Base-by-base conservation (phyloP, 164 flowering plant species). In the Paratinospora sagittata region DNA sequence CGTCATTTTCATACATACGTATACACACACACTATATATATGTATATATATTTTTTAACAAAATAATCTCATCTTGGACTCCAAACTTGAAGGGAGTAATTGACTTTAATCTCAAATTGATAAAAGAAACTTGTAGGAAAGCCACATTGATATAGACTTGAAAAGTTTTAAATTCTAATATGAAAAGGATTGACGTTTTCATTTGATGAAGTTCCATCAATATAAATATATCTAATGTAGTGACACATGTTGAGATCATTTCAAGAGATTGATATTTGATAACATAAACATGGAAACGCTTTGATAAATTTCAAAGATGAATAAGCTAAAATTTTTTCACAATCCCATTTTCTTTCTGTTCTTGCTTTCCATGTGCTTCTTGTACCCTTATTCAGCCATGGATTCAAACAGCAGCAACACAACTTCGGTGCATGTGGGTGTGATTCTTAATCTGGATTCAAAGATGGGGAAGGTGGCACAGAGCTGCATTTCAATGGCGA, bases 401-500 rank as follows among this genome's bases (percentile, higher is more conserved):
- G 61, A 21, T 19, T 37, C 17, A 57, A n/a, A 69, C 23, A 52
- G 30, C 10, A 21, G 9, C 57, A 43, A 26, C 16, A 62, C 26
- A 23, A n/a, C 16, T 17, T 8, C 1, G 14, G 14, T 76, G 8
- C 17, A 63, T 62, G 69, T 76, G 3, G 78, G 78, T 0, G 65
- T 76, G 21, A 61, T 75, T 71, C 73, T 75, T n/a, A 70, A 75
- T 66, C 17, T 58, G 70, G 26, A 70, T 17, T 27, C 43, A n/a
- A 27, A 19, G 67, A 10, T 19, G 13, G 73, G 76, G 34, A 65
- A 65, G 55, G 27, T 73, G 21, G 72, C 58, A 9, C 12, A 14
- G 24, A 68, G 49, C 17, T 73, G 73, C 65, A 77, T 77, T n/a
- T 39, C 69, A 16, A 72, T 73, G 75, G 75, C 73, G 1, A 21